phyloP scores from a whole-genome alignment of 2,329 filamentous ascomycete genomes.

The Aspergillus amoenus region DNA sequence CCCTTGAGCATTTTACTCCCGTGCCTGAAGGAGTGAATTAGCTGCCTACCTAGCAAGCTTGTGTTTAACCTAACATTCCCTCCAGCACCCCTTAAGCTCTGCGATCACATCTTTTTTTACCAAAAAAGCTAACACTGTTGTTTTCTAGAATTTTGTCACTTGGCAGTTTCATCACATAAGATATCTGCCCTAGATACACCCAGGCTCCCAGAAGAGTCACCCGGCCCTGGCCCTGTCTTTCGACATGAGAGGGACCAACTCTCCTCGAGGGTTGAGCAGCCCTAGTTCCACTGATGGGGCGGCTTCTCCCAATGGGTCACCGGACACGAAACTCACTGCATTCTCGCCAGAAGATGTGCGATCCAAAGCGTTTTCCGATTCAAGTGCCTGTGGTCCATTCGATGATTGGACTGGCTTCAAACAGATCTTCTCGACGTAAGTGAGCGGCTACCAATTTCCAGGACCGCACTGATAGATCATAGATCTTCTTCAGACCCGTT shows the following conservation, averaged over 20 bases:
- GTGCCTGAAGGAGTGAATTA: neutral
- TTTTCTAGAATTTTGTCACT: neutral
- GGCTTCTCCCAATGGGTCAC: conserved; percentile 62
- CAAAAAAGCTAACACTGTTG: neutral
- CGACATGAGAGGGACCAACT: conserved; percentile 28
- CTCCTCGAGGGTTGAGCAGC: conserved; percentile 34
- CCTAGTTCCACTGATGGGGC: conserved; percentile 46
- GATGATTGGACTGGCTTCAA: conserved; percentile 16
- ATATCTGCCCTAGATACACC: neutral
- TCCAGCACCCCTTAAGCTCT: neutral
- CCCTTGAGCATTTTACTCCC: neutral
- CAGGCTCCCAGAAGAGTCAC: neutral
- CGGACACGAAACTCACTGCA: conserved; percentile 62
- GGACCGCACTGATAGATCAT: neutral
- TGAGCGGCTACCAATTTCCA: neutral
- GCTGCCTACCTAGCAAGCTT: neutral
- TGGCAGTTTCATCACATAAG: neutral
- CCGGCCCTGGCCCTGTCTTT: neutral
- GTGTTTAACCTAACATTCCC: conserved; percentile 1
- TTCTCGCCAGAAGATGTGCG: conserved; percentile 63
- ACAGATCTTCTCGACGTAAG: conserved; percentile 25
- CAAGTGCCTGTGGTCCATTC: conserved; percentile 16
- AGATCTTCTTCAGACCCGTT: conserved; percentile 33
- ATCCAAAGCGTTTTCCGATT: conserved; percentile 34
- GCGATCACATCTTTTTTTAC: neutral